A percentile compares a stretch with the other conserved stretches of the same genome.
Conservation (phyloP, 1,139 yeast species). For the Kodamaea fungicola region DNA sequence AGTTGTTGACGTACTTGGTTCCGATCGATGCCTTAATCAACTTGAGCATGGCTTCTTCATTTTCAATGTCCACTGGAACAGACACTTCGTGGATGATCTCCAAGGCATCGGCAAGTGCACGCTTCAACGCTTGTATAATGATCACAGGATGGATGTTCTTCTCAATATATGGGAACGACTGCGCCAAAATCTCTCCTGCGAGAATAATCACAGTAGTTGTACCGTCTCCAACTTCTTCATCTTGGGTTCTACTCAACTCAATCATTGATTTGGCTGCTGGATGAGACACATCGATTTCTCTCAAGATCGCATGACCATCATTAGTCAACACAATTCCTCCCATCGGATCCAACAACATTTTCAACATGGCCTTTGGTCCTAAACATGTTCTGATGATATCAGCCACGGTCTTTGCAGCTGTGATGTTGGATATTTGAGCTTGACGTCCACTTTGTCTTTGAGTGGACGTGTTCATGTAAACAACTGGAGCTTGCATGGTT, state of each 20-base stretch:
- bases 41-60: constrained; percentile 83
- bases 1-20: constrained; percentile 86
- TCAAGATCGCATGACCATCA: constrained; percentile 92
- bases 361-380: constrained; percentile 99
- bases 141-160: constrained; percentile 96
- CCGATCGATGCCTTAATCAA: constrained; percentile 91
- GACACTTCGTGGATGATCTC: constrained; percentile 84
- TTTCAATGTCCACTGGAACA: constrained; percentile 75
- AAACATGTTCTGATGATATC: constrained; percentile 96
- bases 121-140: constrained; percentile 89
- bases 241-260: constrained; percentile 95
- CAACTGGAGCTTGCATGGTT: constrained; percentile 49
- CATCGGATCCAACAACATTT: constrained; percentile 97
- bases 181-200: constrained; percentile 96
- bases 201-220: constrained; percentile 92
- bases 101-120: constrained; percentile 87
- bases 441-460: constrained; percentile 96
- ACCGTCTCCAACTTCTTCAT: constrained; percentile 99
- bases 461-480: constrained; percentile 68
- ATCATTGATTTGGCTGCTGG: constrained; percentile 99
- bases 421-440: constrained; percentile 94
- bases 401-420: constrained; percentile 98
- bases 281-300: constrained; percentile 90
- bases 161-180: constrained; percentile 89
- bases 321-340: constrained; percentile 97